Evolutionary conservation across 345 rosid species (phyloP).

Genomic region (Eucalyptus marginata): DNA sequence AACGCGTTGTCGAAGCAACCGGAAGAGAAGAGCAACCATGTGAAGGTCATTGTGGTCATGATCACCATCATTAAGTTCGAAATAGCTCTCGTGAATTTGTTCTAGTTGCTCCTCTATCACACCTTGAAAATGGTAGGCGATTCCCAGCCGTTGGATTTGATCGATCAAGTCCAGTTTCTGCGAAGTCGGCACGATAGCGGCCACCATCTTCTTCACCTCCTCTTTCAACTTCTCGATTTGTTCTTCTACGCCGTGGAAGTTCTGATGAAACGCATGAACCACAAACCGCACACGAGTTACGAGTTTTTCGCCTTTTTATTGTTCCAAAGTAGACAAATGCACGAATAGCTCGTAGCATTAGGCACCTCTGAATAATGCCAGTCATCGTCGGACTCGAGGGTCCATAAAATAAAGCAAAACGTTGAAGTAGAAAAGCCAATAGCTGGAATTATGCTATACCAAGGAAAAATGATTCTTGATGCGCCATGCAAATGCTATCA

Average conservation of each 20-base stretch:
- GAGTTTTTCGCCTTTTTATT: background rate
- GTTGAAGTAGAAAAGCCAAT: background rate
- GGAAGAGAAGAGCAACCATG: background rate
- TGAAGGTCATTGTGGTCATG: background rate
- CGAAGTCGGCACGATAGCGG: background rate
- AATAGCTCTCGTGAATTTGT: background rate
- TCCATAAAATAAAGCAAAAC: background rate
- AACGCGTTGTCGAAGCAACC: background rate
- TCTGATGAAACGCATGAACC: background rate
- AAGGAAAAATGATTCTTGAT: background rate
- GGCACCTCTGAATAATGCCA: background rate
- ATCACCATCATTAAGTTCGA: background rate
- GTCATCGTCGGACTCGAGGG: background rate
- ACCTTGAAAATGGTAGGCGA: slow-evolving; percentile 27
- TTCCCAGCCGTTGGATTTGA: slow-evolving; percentile 23
- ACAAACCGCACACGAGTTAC: background rate
- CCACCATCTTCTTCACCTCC: background rate
- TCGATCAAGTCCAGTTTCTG: slow-evolving; percentile 9
- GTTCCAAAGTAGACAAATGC: background rate
- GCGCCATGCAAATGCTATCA: background rate
- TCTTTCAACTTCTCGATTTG: background rate
- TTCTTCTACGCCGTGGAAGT: background rate
- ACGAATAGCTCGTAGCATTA: background rate
- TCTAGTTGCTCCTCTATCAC: background rate
- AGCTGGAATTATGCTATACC: background rate